A percentile compares a stretch with the other conserved stretches of the same genome.
phyloP scores from a whole-genome alignment of 2,329 filamentous ascomycete species.

The Aspergillus flavus region DNA sequence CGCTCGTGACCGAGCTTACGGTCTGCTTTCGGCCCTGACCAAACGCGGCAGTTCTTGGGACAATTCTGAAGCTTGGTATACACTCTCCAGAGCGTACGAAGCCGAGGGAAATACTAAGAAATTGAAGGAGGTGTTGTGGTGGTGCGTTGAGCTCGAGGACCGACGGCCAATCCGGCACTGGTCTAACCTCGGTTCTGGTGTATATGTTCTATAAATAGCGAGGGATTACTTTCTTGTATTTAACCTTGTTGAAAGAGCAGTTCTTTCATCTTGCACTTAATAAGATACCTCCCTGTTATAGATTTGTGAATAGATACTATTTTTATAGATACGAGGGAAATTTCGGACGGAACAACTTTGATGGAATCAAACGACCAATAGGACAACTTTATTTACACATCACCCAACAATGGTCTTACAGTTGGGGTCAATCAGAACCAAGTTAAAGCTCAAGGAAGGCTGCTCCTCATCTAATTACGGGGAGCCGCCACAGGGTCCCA shows the following conservation, averaged over 20 bases:
- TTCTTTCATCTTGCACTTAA: slow-evolving; percentile 17
- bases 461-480: slow-evolving; percentile 20
- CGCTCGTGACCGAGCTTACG: slow-evolving; percentile 84
- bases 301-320: slow-evolving; percentile 17
- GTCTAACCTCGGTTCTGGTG: slow-evolving; percentile 67
- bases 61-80: slow-evolving; percentile 88
- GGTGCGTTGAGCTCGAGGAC: slow-evolving; percentile 95
- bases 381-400: slow-evolving; percentile 42
- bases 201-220: slow-evolving; percentile 61
- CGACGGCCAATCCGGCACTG: slow-evolving; percentile 76
- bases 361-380: slow-evolving; percentile 29
- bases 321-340: slow-evolving; percentile 5
- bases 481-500: slow-evolving; percentile 41
- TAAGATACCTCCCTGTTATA: slow-evolving; percentile 32
- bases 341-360: slow-evolving; percentile 17
- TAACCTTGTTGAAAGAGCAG: slow-evolving; percentile 1
- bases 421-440: background rate
- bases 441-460: slow-evolving; percentile 6
- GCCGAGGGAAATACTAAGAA: slow-evolving; percentile 82
- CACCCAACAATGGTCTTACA: slow-evolving; percentile 14
- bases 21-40: slow-evolving; percentile 77
- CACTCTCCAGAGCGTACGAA: slow-evolving; percentile 83
- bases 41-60: slow-evolving; percentile 90
- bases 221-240: background rate
- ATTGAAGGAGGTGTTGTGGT: slow-evolving; percentile 92